phyloP scores from a whole-genome alignment of 768 basidiomycete species.

The Termitomyces sp. region DNA sequence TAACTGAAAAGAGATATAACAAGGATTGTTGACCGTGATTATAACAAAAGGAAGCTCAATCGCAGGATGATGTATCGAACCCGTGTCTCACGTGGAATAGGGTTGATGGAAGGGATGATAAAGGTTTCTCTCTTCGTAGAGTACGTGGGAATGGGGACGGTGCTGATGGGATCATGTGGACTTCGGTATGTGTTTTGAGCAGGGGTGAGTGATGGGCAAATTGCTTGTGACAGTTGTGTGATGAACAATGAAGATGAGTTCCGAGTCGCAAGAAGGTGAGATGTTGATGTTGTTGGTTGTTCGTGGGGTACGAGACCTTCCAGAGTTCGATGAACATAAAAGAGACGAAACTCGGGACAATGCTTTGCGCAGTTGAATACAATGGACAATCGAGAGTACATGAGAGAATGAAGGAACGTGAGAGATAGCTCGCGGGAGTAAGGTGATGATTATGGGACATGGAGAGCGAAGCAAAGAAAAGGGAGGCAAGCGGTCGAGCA shows the following conservation, averaged over 20 bases:
- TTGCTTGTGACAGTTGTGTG: neutral
- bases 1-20: neutral
- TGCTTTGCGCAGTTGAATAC: neutral
- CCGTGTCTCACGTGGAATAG: neutral
- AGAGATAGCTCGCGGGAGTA: neutral
- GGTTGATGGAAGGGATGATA: neutral
- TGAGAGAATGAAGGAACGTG: neutral
- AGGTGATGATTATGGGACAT: neutral
- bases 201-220: neutral
- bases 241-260: neutral
- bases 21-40: too few relatives aligned
- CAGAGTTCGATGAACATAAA: neutral
- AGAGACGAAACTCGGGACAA: neutral
- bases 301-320: neutral
- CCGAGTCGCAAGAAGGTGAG: neutral
- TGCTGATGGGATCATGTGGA: neutral
- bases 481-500: neutral
- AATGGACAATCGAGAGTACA: conserved; percentile 3
- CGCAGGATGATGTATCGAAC: neutral
- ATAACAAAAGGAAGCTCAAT: neutral
- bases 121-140: neutral
- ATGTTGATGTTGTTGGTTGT: neutral
- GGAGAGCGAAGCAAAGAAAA: neutral
- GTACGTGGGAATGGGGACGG: neutral
- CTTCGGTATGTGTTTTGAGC: neutral